Conservation (phyloP, 1,284 basidiomycete species). For the Xerocomus amazonicus region DNA sequence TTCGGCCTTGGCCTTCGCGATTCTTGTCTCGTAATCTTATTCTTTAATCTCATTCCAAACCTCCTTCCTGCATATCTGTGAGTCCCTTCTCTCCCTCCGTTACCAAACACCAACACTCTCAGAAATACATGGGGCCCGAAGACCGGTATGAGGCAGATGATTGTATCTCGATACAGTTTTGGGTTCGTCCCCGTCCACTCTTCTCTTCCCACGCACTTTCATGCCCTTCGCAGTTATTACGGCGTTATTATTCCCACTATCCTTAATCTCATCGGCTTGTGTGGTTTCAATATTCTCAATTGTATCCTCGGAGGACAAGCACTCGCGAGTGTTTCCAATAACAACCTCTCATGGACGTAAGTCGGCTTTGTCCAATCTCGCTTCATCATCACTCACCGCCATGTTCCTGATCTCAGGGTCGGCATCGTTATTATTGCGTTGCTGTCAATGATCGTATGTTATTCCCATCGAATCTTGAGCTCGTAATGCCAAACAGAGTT, state of each 20-base stretch:
- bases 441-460: constrained; percentile 68
- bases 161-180: constrained; percentile 74
- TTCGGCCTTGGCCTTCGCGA: constrained; percentile 71
- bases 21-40: constrained; percentile 69
- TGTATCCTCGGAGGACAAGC: constrained; percentile 79
- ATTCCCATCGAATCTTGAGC: not conserved
- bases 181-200: constrained; percentile 45
- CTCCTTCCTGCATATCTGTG: constrained; percentile 59
- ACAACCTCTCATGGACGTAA: constrained; percentile 65
- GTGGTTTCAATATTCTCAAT: constrained; percentile 76
- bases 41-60: constrained; percentile 66
- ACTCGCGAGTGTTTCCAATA: constrained; percentile 65
- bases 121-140: constrained; percentile 85
- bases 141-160: constrained; percentile 86
- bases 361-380: constrained; percentile 16
- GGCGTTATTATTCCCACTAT: constrained; percentile 63
- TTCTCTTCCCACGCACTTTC: not conserved
- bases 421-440: constrained; percentile 86
- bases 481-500: not conserved
- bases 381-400: constrained; percentile 5
- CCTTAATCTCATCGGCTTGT: constrained; percentile 60
- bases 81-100: constrained; percentile 22
- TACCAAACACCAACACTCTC: not conserved
- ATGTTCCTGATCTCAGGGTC: constrained; percentile 45
- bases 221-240: constrained; percentile 49